Base-by-base conservation (phyloP, 2,329 filamentous ascomycete genomes). In the Aspergillus sp. region DNA sequence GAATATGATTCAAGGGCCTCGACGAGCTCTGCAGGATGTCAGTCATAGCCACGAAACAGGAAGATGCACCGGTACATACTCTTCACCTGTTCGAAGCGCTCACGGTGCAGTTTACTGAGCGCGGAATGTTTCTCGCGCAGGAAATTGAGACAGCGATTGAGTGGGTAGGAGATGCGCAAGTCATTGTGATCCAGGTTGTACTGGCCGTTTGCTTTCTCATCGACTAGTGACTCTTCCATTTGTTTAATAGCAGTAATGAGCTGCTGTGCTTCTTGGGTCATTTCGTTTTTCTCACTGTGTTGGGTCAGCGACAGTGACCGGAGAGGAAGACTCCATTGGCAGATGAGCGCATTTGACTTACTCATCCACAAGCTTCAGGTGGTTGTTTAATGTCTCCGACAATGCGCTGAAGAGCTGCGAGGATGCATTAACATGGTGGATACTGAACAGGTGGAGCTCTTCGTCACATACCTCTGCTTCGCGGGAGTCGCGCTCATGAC, bases 1-100 rank as follows among this genome's bases (percentile, higher is more conserved):
- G 94, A 96, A 71, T 97, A 99, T 4, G 93, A 97, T 69, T 96
- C 88, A 47, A 99, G 86, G 3, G 93, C 93, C 73, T 95, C 86
- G 20, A 91, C 91, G 58, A 99, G 88, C 79, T 97, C 91, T 95
- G 62, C 14, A n/a, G 1, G 19, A 3, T 14, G 56, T 75, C 52
- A 74, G 68, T 44, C 7, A 51, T 16, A 5, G 17, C 7, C 5
- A 20, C 17, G 10, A 13, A 25, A 21, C 32, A 5, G 9, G n/a
- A n/a, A 25, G 31, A 29, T 14, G 7, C 17, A 11, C 2, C 1
- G 21, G 6, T 11, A 73, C 88, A 64, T 77, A 95, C 91, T 97
- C 75, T 90, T 93, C 54, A 97, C 91, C 78, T 97, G 91, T 68
- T 97, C 92, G 65, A 91, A 97, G 55, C 94, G 88, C 74, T 97